Evolutionary conservation across 2,329 filamentous ascomycete species (phyloP), one percentile per base, ranked within the genome.

Genomic region (Tolypocladium album): DNA sequence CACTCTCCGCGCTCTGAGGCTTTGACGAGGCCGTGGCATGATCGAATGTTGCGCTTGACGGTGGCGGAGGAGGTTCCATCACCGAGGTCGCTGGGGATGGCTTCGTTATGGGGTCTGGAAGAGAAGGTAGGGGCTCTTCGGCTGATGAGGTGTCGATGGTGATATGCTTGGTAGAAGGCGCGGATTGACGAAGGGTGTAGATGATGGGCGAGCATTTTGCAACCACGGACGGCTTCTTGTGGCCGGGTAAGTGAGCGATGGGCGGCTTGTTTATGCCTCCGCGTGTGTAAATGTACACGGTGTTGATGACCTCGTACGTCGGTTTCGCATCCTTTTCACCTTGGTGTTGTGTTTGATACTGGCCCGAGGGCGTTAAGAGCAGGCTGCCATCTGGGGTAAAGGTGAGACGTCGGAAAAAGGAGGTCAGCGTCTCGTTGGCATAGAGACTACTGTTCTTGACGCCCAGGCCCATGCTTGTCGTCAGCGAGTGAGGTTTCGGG

Each of bases 151-250:
- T 97, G 74, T 99, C 94, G 63, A 99, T 91, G 0, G 91, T 96
- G 66, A 99, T 95, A 68, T 96, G 87, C 67, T 89, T 92, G 1
- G 92, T 96, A 4, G 82, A 75, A 12, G 87, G 85, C 0, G 82
- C 75, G 0, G 79, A 76, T 67, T 88, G 85, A 47, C 94, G 86
- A 27, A 95, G 78, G 0, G 87, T 90, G 74, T 97, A 99, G 66
- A 90, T 87, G 31, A 96, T 76, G 0, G 94, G 94, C 17, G 93
- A 99, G 71, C 94, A 99, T 69, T 90, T 90, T 61, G 99, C 90
- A 1, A 92, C 94, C 13, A 99, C 90, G 0, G 94, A 97, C 0
- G 94, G 94, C 74, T 99, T 99, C 79, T 97, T 99, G 75, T 97
- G 93, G 1, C 94, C 94, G 0, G 94, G 94, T 8, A 99, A 81